A percentile compares a stretch with the other conserved stretches of the same genome.
Conservation (phyloP, 257 asterid species). For the Voacanga thouarsii region DNA sequence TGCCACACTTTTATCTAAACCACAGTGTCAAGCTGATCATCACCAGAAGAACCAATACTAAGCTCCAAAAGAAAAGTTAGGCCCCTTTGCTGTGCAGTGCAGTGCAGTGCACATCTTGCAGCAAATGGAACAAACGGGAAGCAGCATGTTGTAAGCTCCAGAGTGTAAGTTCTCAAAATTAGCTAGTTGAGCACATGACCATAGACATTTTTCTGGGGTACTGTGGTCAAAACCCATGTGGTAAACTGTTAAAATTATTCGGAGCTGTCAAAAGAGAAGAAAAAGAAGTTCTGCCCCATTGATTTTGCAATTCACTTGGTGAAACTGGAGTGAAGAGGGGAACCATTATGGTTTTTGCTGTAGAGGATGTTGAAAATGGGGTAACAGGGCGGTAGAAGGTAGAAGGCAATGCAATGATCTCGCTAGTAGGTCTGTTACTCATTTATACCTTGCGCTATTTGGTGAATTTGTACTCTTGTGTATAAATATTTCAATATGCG, state of each 20-base stretch:
- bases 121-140: neutral
- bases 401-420: neutral
- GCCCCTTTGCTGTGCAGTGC: neutral
- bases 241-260: neutral
- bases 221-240: neutral
- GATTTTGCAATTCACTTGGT: neutral
- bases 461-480: slow-evolving; percentile 1
- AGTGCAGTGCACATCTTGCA: neutral
- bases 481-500: neutral
- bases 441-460: neutral
- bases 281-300: neutral
- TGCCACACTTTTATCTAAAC: neutral
- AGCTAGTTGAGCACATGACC: neutral
- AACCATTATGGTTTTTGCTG: neutral
- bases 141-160: neutral
- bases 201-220: neutral
- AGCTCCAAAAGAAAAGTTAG: neutral
- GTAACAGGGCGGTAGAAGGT: neutral
- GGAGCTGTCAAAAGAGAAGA: neutral
- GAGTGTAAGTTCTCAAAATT: neutral
- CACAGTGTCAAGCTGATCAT: neutral
- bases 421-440: neutral
- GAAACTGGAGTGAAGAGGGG: neutral
- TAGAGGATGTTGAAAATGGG: neutral
- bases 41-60: neutral